Evolutionary conservation across 495 filamentous ascomycete species (phyloP).

Genomic region (Delitschia confertaspora): DNA sequence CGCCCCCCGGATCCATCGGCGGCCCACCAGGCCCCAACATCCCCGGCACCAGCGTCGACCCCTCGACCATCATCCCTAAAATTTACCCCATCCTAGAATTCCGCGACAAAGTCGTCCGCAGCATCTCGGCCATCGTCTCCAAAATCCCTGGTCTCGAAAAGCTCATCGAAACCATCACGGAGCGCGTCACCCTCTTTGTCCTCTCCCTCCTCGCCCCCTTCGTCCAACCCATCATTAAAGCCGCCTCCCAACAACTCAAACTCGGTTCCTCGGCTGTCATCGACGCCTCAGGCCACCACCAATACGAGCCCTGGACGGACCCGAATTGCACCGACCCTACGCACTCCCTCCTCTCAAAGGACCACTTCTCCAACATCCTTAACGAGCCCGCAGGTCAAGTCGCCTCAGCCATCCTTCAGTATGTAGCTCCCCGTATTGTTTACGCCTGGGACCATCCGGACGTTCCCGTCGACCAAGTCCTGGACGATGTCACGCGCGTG

Average conservation of each 20-base stretch:
- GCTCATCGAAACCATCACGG: constrained; percentile 80
- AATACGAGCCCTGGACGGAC: constrained; percentile 87
- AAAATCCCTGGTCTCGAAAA: constrained; percentile 85
- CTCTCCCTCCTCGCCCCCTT: constrained; percentile 84
- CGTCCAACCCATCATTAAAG: constrained; percentile 81
- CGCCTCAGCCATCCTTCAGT: constrained; percentile 69
- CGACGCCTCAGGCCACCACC: constrained; percentile 68
- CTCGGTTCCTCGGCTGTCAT: constrained; percentile 73
- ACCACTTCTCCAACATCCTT: constrained; percentile 89
- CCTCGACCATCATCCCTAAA: constrained; percentile 65
- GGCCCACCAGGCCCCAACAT: constrained; percentile 47
- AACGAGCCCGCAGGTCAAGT: constrained; percentile 82
- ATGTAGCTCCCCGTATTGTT: constrained; percentile 74
- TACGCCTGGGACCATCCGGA: constrained; percentile 85
- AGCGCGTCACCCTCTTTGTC: constrained; percentile 82
- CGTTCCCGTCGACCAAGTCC: constrained; percentile 67
- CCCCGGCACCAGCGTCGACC: constrained; percentile 73
- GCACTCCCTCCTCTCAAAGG: constrained; percentile 89
- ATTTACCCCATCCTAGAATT: constrained; percentile 95
- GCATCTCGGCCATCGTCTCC: constrained; percentile 72
- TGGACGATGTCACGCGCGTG: constrained; percentile 62
- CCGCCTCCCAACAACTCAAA: constrained; percentile 72
- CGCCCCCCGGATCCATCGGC: constrained; percentile 42
- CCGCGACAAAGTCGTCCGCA: constrained; percentile 81
- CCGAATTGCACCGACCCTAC: constrained; percentile 81